Evolutionary conservation across 106 monocot species (phyloP), one percentile per base, ranked within the genome.

Genomic region (Xerophyta viscosa): DNA sequence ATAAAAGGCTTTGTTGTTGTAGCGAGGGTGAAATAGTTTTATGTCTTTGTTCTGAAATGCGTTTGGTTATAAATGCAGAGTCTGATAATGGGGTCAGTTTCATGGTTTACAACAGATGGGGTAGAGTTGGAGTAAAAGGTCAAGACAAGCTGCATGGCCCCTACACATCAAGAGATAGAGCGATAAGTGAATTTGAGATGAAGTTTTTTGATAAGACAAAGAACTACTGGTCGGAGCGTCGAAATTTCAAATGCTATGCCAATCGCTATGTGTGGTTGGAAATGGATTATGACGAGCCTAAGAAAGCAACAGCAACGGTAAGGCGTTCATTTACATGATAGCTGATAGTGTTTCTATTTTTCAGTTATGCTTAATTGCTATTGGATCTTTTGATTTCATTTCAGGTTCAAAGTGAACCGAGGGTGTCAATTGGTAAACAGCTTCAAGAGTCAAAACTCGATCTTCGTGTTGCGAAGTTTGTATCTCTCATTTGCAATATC

Each of bases 91-190:
- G 80, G 55, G 62, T 61, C 27, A 75, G 54, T 20, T 94, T 61
- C 57, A 81, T 78, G 77, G 74, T 88, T 60, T 94, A 84, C 72
- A 71, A 64, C 58, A 81, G 93, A 73, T 94, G 93, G 93, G 93
- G 93, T 41, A 77, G 93, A 68, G 88, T 88, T 50, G 93, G 93
- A 63, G 75, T 81, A 8, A 84, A 48, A 70, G 93, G 93, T 53
- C 88, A 88, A 68, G 71, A 88, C 37, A 88, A 88, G 57, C 52
- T 94, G 46, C 64, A 64, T 29, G 92, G 82, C 24, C 88, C 84
- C 17, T 94, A 53, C 52, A 56, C 53, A 18, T 60, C 69, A 28
- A 47, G 31, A 29, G 77, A 78, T 29, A 57, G 17, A 48, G 83
- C 87, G 31, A 67, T 84, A 68, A 25, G 42, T 56, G 83, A 77